phyloP scores from a whole-genome alignment of 352 stramenopile genomes.

The Phytophthora megakarya region DNA sequence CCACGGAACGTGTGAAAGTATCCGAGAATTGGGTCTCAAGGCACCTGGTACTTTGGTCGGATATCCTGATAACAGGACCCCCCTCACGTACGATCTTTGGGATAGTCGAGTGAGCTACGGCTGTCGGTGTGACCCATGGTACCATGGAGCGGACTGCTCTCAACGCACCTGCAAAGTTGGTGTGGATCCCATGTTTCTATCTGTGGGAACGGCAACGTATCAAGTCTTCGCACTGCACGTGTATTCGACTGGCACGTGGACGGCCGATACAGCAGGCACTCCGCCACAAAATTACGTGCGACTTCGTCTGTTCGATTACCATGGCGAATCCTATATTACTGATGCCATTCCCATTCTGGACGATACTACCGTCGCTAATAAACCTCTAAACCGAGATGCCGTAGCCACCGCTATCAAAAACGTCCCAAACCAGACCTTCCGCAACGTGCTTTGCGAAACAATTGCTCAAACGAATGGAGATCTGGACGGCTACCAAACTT shows the following conservation, averaged over 20 bases:
- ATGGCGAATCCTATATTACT: constrained; percentile 73
- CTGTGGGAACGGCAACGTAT: constrained; percentile 39
- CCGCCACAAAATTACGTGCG: constrained; percentile 36
- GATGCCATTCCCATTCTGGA: constrained; percentile 47
- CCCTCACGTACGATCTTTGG: constrained; percentile 73
- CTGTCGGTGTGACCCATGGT: constrained; percentile 91
- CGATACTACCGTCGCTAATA: constrained; percentile 14
- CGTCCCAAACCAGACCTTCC: constrained; percentile 59
- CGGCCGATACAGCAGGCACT: constrained; percentile 12
- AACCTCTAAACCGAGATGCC: constrained; percentile 23
- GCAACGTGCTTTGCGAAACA: constrained; percentile 42
- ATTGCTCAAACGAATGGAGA: neutral
- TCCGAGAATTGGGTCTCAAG: constrained; percentile 63
- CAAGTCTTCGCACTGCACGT: constrained; percentile 64
- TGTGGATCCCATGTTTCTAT: constrained; percentile 68
- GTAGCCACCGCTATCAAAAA: constrained; percentile 45
- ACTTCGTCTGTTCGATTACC: constrained; percentile 69
- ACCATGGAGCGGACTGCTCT: constrained; percentile 82
- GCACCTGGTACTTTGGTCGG: constrained; percentile 49
- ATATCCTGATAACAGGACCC: constrained; percentile 10
- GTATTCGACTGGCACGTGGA: constrained; percentile 8
- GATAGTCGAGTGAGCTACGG: constrained; percentile 82
- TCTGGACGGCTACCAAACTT: neutral
- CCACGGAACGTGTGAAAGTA: constrained; percentile 75
- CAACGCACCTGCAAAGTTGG: constrained; percentile 70